Percentiles rank a stretch among this genome's conserved stretches.
These are phyloP conservation scores for Pleurotus sapidus DNA, from an alignment of 768 basidiomycete species.

Conservation along the genomic window DNA sequence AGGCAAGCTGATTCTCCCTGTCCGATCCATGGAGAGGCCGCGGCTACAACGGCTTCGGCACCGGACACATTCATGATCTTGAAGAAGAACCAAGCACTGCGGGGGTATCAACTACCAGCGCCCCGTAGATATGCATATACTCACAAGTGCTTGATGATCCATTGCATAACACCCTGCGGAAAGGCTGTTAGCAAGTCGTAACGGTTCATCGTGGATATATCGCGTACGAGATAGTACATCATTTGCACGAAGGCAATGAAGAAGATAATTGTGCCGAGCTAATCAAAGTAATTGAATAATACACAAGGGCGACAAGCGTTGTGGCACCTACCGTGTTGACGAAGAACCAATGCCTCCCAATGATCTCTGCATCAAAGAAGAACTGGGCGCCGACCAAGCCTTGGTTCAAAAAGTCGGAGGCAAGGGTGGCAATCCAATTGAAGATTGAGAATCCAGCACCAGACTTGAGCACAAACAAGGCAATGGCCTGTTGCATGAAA, in stretches of 20 bases:
- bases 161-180: conserved; percentile 83
- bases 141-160: conserved; percentile 84
- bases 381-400: conserved; percentile 70
- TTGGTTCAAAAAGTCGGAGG: conserved; percentile 74
- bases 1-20: conserved; percentile 87
- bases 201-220: too few relatives aligned
- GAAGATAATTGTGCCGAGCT: conserved; percentile 84
- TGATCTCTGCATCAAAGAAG: conserved; percentile 74
- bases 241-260: conserved; percentile 93
- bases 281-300: not conserved
- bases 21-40: conserved; percentile 92
- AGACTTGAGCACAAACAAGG: conserved; percentile 87
- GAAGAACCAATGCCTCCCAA: conserved; percentile 79
- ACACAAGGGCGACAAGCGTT: conserved; percentile 8
- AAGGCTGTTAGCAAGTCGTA: not conserved
- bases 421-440: conserved; percentile 77
- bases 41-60: conserved; percentile 90
- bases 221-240: conserved; percentile 60
- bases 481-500: conserved; percentile 81
- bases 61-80: conserved; percentile 91
- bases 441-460: conserved; percentile 82
- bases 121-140: conserved; percentile 17
- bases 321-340: conserved; percentile 60
- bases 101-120: not conserved
- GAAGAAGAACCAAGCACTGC: conserved; percentile 90